A percentile compares a stretch with the other conserved stretches of the same genome.
phyloP scores from a whole-genome alignment of 306 rosid species.

The Delonix regia region DNA sequence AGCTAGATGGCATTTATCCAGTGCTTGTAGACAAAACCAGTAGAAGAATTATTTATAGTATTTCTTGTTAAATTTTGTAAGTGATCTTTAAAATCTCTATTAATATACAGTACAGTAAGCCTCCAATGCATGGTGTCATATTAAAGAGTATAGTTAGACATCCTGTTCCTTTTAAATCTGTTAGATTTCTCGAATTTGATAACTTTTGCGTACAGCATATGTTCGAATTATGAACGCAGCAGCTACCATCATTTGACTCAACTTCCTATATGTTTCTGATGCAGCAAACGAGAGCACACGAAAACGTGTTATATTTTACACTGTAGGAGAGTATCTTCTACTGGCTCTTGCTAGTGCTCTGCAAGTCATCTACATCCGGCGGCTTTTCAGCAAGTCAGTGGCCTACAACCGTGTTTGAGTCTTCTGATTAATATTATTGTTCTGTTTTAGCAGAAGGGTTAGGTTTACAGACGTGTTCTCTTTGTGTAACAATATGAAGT shows the following conservation, averaged over 20 bases:
- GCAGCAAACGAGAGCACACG: constrained; percentile 94
- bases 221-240: not conserved
- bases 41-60: not conserved
- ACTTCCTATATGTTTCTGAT: not conserved
- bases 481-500: constrained; percentile 33
- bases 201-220: not conserved
- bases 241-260: constrained; percentile 5
- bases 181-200: not conserved
- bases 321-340: constrained; percentile 80
- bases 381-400: constrained; percentile 91
- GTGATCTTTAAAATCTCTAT: not conserved
- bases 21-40: not conserved
- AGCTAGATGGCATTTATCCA: too few relatives aligned
- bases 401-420: constrained; percentile 90
- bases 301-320: constrained; percentile 79
- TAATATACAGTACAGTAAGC: not conserved
- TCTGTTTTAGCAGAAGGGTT: constrained; percentile 41
- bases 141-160: not conserved
- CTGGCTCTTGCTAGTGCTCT: constrained; percentile 71
- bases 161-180: not conserved
- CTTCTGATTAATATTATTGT: constrained; percentile 24
- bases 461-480: constrained; percentile 36
- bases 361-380: constrained; percentile 86
- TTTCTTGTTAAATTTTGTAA: constrained; percentile 9
- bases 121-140: not conserved